These are phyloP conservation scores for Colletotrichum liaoningense DNA, from an alignment of 2,329 filamentous ascomycete species.

Conservation along the genomic window DNA sequence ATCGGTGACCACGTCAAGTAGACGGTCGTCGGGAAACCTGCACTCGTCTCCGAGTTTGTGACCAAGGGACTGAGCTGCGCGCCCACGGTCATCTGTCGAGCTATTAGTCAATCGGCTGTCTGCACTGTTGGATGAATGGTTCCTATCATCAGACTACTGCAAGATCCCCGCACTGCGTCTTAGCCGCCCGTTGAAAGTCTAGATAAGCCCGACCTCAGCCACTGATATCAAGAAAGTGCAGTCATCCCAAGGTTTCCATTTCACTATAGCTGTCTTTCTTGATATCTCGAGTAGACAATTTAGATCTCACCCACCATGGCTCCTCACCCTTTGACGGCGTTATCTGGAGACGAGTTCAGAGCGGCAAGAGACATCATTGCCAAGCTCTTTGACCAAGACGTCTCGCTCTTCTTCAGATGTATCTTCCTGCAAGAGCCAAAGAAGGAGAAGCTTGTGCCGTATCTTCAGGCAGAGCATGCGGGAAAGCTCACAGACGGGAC, in stretches of 20 bases:
- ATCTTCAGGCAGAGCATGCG: constrained; percentile 71
- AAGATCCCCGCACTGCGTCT: constrained; percentile 19
- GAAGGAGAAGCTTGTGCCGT: constrained; percentile 68
- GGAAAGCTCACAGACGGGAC: constrained; percentile 55
- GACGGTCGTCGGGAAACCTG: not conserved
- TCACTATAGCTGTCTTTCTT: not conserved
- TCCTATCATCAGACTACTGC: constrained; percentile 18
- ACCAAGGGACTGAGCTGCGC: not conserved
- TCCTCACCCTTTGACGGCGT: constrained; percentile 60
- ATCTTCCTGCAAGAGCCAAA: constrained; percentile 73
- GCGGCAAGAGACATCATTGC: constrained; percentile 58
- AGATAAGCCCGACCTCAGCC: constrained; percentile 15
- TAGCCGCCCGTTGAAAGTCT: not conserved
- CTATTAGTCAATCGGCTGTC: not conserved
- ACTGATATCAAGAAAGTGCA: not conserved
- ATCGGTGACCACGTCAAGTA: not conserved
- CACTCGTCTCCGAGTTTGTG: not conserved
- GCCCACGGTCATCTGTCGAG: not conserved
- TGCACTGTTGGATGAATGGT: not conserved
- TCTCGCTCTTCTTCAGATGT: constrained; percentile 60
- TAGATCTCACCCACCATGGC: constrained; percentile 10
- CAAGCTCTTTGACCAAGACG: constrained; percentile 41
- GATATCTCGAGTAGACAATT: not conserved
- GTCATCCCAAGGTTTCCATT: not conserved
- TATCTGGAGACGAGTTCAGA: constrained; percentile 62